These are phyloP conservation scores for Chalciporus pseudorubinellus DNA, from an alignment of 768 basidiomycete genomes.

Conservation along the genomic window DNA sequence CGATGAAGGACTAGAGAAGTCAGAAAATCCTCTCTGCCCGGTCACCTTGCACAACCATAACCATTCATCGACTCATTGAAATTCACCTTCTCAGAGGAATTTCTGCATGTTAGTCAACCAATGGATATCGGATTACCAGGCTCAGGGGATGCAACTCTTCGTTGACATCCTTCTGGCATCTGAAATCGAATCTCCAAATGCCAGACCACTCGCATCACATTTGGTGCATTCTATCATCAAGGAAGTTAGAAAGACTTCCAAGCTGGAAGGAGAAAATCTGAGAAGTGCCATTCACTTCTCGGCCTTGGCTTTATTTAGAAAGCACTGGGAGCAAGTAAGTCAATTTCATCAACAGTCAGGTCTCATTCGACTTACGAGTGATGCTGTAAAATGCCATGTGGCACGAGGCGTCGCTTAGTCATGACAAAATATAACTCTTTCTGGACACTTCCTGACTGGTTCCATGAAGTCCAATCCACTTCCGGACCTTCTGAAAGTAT, in stretches of 20 bases:
- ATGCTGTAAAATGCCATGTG: slow-evolving; percentile 16
- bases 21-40: neutral
- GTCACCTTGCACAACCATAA: slow-evolving; percentile 13
- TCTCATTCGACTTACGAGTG: neutral
- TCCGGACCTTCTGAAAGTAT: too few relatives aligned
- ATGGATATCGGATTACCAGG: slow-evolving; percentile 24
- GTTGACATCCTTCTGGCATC: slow-evolving; percentile 16
- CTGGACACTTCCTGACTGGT: too few relatives aligned
- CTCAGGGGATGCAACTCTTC: slow-evolving; percentile 13
- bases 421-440: too few relatives aligned
- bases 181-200: slow-evolving; percentile 10
- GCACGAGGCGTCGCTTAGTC: slow-evolving; percentile 4
- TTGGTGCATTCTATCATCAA: slow-evolving; percentile 11
- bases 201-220: slow-evolving; percentile 14
- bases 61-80: neutral
- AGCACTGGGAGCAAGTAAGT: slow-evolving; percentile 17
- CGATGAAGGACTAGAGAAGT: slow-evolving; percentile 1
- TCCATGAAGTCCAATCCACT: too few relatives aligned
- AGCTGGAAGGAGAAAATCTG: slow-evolving; percentile 10
- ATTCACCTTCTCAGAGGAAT: neutral
- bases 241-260: slow-evolving; percentile 7
- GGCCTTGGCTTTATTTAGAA: slow-evolving; percentile 15
- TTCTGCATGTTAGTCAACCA: slow-evolving; percentile 17
- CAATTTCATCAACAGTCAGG: neutral
- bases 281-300: slow-evolving; percentile 11